These are phyloP conservation scores for Astrothelium subdiscretum DNA, from an alignment of 495 filamentous ascomycete genomes.

Conservation along the genomic window DNA sequence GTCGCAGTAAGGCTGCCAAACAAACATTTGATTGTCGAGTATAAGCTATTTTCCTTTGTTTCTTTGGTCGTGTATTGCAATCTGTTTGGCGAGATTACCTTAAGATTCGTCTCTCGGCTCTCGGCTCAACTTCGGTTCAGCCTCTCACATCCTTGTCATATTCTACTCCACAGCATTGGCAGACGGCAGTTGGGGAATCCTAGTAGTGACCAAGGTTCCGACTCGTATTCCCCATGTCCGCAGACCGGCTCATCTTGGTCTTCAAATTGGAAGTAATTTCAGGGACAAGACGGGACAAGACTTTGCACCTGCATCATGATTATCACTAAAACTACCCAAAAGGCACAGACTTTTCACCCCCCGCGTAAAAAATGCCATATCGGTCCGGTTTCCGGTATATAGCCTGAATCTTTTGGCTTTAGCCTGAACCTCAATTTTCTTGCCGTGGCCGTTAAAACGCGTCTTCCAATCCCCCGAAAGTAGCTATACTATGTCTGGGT, in stretches of 20 bases:
- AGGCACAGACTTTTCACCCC: neutral
- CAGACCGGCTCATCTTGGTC: too few relatives aligned
- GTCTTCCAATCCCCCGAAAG: neutral
- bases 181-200: too few relatives aligned
- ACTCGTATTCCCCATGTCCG: too few relatives aligned
- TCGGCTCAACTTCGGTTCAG: too few relatives aligned
- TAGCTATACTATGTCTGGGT: neutral
- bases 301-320: neutral
- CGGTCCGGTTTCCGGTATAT: neutral
- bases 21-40: neutral
- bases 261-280: too few relatives aligned
- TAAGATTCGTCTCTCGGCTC: too few relatives aligned
- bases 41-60: neutral
- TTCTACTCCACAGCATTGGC: too few relatives aligned
- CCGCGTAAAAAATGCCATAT: neutral
- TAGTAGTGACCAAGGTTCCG: too few relatives aligned
- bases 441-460: neutral
- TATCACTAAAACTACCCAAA: neutral
- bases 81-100: too few relatives aligned
- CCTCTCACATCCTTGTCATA: too few relatives aligned
- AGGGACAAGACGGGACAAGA: too few relatives aligned
- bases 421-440: neutral
- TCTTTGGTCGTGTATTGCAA: too few relatives aligned
- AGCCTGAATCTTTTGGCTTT: neutral
- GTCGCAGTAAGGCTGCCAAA: neutral